These are phyloP conservation scores for Stellera chamaejasme DNA, from an alignment of 345 rosid genomes.

Conservation along the genomic window DNA sequence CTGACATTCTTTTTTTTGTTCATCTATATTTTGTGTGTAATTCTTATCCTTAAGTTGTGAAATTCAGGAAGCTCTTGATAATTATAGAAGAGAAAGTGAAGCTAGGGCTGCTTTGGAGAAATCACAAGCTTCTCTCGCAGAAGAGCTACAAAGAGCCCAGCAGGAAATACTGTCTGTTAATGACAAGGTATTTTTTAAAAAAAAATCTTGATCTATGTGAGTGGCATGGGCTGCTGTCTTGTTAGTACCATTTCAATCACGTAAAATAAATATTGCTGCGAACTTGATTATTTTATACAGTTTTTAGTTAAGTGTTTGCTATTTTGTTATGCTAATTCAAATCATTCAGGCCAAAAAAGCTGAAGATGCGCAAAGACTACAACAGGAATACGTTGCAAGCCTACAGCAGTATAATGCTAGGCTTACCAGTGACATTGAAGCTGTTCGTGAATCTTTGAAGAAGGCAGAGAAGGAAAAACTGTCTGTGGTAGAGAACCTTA, in stretches of 20 bases:
- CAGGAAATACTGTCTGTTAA: conserved; percentile 60
- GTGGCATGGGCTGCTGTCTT: too few species aligned
- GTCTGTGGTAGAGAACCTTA: conserved; percentile 71
- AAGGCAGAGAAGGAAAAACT: conserved; percentile 75
- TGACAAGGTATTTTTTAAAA: conserved; percentile 61
- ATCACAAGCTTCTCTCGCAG: conserved; percentile 46
- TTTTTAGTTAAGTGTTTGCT: not conserved
- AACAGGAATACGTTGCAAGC: conserved; percentile 77
- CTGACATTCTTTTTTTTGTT: not conserved
- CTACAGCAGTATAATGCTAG: conserved; percentile 78
- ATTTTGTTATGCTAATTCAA: conserved; percentile 1
- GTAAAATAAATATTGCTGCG: too few species aligned
- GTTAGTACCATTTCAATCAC: too few species aligned
- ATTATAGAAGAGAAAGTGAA: conserved; percentile 53
- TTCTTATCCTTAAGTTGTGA: conserved; percentile 9
- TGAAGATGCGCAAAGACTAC: conserved; percentile 64
- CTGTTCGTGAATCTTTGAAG: conserved; percentile 44
- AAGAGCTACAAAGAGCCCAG: conserved; percentile 55
- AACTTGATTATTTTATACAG: not conserved
- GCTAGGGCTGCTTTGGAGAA: conserved; percentile 56
- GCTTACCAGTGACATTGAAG: conserved; percentile 58
- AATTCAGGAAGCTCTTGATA: conserved; percentile 57
- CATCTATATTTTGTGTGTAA: conserved; percentile 4
- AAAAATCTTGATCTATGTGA: not conserved
- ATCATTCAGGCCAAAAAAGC: conserved; percentile 48